phyloP scores from a whole-genome alignment of 202 grass and related monocot genomes.

The Digitaria exilis region DNA sequence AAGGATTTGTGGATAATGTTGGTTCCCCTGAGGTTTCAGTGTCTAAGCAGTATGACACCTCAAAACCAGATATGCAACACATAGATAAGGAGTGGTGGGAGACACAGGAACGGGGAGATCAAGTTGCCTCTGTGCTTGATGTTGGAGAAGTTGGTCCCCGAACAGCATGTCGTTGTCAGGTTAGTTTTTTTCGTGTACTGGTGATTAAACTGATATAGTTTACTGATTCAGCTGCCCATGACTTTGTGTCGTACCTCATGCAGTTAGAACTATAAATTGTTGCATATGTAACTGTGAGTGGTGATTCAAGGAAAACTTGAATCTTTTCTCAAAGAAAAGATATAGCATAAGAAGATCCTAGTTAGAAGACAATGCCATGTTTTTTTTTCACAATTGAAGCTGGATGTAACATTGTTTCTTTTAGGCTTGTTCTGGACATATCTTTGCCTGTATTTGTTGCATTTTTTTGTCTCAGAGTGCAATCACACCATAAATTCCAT shows the following conservation, averaged over 20 bases:
- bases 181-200: slow-evolving; percentile 27
- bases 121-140: slow-evolving; percentile 78
- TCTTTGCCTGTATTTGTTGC: not conserved
- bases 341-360: not conserved
- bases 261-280: slow-evolving; percentile 22
- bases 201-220: not conserved
- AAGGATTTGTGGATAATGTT: slow-evolving; percentile 83
- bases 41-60: slow-evolving; percentile 40
- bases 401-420: not conserved
- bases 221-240: slow-evolving; percentile 4
- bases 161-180: slow-evolving; percentile 84
- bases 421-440: not conserved
- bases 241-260: not conserved
- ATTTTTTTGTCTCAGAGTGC: not conserved
- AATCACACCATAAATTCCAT: not conserved
- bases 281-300: not conserved
- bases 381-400: not conserved
- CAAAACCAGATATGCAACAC: slow-evolving; percentile 53
- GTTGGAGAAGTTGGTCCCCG: slow-evolving; percentile 84
- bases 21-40: slow-evolving; percentile 48
- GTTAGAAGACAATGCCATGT: no score
- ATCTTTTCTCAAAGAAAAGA: not conserved
- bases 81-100: slow-evolving; percentile 90
- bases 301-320: slow-evolving; percentile 12
- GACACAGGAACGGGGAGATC: slow-evolving; percentile 73